Percentiles rank a stretch among this genome's conserved stretches.
Evolutionary conservation across 225 moss, liverwort and hornwort genomes (phyloP).

Genomic region (Thuidium tamariscinum): DNA sequence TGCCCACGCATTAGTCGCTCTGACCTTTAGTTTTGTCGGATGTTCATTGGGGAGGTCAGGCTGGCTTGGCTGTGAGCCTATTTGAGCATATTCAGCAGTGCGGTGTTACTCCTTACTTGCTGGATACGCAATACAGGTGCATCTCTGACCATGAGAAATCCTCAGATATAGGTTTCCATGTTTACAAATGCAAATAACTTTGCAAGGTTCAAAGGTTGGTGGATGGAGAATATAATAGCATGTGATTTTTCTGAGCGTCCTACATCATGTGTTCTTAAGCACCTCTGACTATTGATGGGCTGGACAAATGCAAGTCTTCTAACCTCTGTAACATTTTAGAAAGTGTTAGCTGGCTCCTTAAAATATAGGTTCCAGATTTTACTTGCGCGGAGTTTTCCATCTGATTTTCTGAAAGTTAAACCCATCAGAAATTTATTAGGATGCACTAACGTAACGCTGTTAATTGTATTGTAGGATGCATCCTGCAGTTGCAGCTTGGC

Average conservation of each 20-base stretch:
- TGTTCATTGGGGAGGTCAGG: constrained; percentile 24
- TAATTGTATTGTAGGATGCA: constrained; percentile 56
- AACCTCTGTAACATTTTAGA: background rate
- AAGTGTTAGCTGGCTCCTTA: background rate
- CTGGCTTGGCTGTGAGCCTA: constrained; percentile 64
- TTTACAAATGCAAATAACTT: background rate
- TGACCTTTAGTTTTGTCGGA: background rate
- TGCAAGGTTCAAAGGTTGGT: background rate
- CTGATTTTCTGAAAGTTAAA: background rate
- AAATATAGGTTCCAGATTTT: background rate
- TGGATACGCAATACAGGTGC: constrained; percentile 89
- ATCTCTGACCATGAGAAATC: background rate
- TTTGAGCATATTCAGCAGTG: constrained; percentile 87
- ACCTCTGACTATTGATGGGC: background rate
- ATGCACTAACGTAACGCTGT: background rate
- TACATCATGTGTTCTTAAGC: background rate
- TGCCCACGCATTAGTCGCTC: background rate
- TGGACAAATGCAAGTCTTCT: background rate
- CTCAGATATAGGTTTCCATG: background rate
- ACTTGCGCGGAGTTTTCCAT: background rate
- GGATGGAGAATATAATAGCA: background rate
- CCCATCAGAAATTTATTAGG: background rate
- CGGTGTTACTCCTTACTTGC: constrained; percentile 70
- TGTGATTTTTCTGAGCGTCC: background rate
- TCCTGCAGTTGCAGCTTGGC: constrained; percentile 80